These are phyloP conservation scores for Coniella lustricola DNA, from an alignment of 2,329 filamentous ascomycete species.

Conservation along the genomic window DNA sequence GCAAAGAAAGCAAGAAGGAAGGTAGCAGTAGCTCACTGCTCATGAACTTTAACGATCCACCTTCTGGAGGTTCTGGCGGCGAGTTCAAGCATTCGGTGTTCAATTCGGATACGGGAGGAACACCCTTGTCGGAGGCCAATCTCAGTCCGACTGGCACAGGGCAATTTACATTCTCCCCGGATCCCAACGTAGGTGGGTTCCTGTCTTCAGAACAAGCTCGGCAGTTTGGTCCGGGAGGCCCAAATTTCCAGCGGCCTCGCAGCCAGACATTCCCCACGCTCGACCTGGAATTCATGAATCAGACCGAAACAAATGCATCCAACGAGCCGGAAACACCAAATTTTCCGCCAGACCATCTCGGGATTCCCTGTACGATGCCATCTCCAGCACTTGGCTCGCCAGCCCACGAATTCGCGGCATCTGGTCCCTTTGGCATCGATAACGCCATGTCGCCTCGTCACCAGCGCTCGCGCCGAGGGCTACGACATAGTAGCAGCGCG, in stretches of 20 bases:
- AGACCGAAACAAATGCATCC: slow-evolving; percentile 23
- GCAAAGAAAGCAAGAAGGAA: slow-evolving; percentile 63
- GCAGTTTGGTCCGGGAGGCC: slow-evolving; percentile 25
- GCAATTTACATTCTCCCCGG: slow-evolving; percentile 69
- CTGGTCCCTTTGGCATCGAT: slow-evolving; percentile 36
- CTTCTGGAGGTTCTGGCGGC: slow-evolving; percentile 33
- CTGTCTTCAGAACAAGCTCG: slow-evolving; percentile 29
- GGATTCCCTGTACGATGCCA: slow-evolving; percentile 38
- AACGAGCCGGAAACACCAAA: slow-evolving; percentile 44
- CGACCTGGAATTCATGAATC: slow-evolving; percentile 52
- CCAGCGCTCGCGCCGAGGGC: slow-evolving; percentile 34
- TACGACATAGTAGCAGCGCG: slow-evolving; percentile 47
- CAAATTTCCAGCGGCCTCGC: slow-evolving; percentile 64
- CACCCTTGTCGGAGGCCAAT: slow-evolving; percentile 64
- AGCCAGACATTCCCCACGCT: slow-evolving; percentile 81
- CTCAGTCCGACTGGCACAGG: slow-evolving; percentile 68
- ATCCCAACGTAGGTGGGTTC: slow-evolving; percentile 63
- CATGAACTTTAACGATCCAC: slow-evolving; percentile 43
- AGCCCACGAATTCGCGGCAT: slow-evolving; percentile 36
- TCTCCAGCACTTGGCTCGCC: slow-evolving; percentile 48
- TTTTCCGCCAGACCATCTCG: slow-evolving; percentile 24
- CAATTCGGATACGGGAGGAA: slow-evolving; percentile 49
- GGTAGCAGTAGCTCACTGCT: neutral
- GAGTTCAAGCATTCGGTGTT: slow-evolving; percentile 58
- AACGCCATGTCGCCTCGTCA: slow-evolving; percentile 34